These are phyloP conservation scores for Globisporangium splendens DNA, from an alignment of 352 stramenopile genomes.

Conservation along the genomic window DNA sequence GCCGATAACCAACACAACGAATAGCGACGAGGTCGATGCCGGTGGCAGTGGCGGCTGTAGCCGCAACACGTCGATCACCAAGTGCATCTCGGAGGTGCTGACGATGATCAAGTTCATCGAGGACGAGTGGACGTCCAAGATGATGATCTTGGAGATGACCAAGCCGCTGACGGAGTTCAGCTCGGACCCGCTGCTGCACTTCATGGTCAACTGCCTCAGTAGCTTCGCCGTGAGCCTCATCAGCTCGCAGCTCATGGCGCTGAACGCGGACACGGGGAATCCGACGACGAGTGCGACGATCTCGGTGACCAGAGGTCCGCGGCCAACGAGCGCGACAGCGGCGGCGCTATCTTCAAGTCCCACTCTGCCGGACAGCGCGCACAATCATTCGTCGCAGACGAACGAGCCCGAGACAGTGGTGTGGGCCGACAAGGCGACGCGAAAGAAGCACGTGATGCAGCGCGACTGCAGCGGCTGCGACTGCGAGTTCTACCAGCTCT, in stretches of 20 bases:
- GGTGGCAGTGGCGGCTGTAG: not conserved
- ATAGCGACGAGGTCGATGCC: not conserved
- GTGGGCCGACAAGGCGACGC: conserved; percentile 49
- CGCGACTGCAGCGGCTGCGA: conserved; percentile 57
- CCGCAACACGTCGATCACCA: conserved; percentile 28
- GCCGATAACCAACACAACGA: not conserved
- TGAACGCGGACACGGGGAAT: conserved; percentile 23
- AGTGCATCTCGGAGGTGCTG: conserved; percentile 60
- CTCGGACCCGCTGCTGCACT: conserved; percentile 51
- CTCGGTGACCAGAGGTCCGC: conserved; percentile 23
- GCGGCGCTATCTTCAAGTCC: not conserved
- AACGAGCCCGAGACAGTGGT: conserved; percentile 28
- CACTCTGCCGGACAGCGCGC: not conserved
- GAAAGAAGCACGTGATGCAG: conserved; percentile 54
- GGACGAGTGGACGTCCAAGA: conserved; percentile 68
- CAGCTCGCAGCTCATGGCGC: conserved; percentile 51
- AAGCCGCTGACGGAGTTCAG: conserved; percentile 61
- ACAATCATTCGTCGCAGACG: not conserved
- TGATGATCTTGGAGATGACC: conserved; percentile 72
- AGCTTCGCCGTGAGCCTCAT: conserved; percentile 60
- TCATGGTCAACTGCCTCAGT: conserved; percentile 69
- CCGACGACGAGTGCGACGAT: conserved; percentile 18
- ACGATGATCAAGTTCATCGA: conserved; percentile 66
- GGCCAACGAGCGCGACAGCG: too few relatives aligned
- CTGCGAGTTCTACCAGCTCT: conserved; percentile 65